Base-by-base conservation (phyloP, 495 filamentous ascomycete species). In the Penicillium waksmanii region DNA sequence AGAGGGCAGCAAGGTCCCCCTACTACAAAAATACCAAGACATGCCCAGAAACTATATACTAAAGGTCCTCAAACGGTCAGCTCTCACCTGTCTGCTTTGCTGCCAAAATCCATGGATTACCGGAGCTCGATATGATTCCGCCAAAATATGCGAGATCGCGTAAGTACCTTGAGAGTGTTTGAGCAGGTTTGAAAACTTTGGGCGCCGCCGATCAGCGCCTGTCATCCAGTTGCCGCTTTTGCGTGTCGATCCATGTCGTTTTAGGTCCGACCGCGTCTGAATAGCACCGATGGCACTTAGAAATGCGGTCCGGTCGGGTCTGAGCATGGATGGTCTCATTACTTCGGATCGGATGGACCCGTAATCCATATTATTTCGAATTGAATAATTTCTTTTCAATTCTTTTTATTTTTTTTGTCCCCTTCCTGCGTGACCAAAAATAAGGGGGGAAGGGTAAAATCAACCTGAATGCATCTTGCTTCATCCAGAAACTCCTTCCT, bases 141-240 rank as follows among this genome's bases (percentile, higher is more conserved):
- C 12, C 36, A 38, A 38, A 38, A 38, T 3, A n/a, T 38, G 15
- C 12, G 12, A 38, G 36, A 38, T 38, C 36, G 36, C 36, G 23
- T 44, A 62, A 61, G 69, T 61, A 73, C 72, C 72, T 68, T 75
- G 74, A 77, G 74, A 50, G 61, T 56, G 55, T 73, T 77, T 77
- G 74, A 75, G 74, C 62, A 71, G 54, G 52, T 75, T 75, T 70
- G 53, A 36, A 54, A 51, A 62, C 63, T 63, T 27, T 33, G 36
- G 36, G 15, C 36, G 36, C 27, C 44, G 58, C 56, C 46, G 61
- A 66, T 66, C 66, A 27, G 50, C 62, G 40, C 54, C 66, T 64
- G 60, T 66, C 66, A 66, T 58, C 36, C 4, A 59, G 53, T 40
- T 56, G 42, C 57, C 49, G 47, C 42, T 27, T 31, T 34, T 43